Base-by-base conservation (phyloP, 2,329 filamentous ascomycete species). In the Remersonia thermophila region DNA sequence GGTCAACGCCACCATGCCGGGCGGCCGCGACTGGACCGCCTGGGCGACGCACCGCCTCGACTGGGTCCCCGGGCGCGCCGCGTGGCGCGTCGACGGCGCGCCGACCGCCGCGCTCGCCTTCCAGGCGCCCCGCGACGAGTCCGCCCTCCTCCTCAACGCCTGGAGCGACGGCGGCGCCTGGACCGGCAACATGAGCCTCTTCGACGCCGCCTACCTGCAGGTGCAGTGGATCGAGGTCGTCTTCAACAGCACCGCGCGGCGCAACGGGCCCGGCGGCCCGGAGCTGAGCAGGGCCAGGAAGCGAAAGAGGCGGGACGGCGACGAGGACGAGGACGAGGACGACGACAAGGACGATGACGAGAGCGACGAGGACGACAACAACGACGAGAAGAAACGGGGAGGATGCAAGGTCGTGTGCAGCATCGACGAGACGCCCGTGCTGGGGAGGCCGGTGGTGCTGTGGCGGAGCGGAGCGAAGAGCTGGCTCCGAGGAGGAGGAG, bases 191-290 rank as follows among this genome's bases (percentile, higher is more conserved):
- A 77, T 79, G 74, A 62, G 51, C 4, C 49, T 62, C 4, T 58
- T 60, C 3, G 59, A 56, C 9, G 59, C 61, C 30, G 72, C 73
- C 0, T 66, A 63, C 42, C 57, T 78, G 47, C 69, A 78, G 48
- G 62, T 79, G 13, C 67, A 74, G 56, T 78, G 72, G 73, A 66
- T 77, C 30, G 71, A 78, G 48, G 61, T 78, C 54, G 61, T 72
- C 15, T 77, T 69, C 48, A 71, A 71, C 44, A n/a, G n/a, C n/a
- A n/a, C n/a, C n/a, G n/a, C n/a, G n/a, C n/a, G n/a, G n/a, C n/a
- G n/a, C n/a, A n/a, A n/a, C n/a, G n/a, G n/a, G n/a, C n/a, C n/a
- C n/a, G n/a, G n/a, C n/a, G n/a, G n/a, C n/a, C n/a, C n/a, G 52
- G 48, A 11, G 66, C 57, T 2, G 47, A 43, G 10, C 27, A 37